phyloP scores from a whole-genome alignment of 257 asterid genomes.

The Fraxinus anomala region DNA sequence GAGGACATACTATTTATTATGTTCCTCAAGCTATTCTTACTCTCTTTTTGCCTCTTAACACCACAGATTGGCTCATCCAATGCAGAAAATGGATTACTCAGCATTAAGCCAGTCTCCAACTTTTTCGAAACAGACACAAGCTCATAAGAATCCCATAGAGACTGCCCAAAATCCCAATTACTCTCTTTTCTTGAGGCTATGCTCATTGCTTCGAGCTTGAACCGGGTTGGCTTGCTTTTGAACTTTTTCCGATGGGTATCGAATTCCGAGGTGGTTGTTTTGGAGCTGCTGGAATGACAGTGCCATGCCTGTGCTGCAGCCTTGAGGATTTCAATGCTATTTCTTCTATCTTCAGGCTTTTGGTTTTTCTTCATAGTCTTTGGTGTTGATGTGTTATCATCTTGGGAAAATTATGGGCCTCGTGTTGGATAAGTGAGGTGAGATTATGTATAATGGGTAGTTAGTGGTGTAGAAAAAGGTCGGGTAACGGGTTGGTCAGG shows the following conservation, averaged over 20 bases:
- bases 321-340: constrained; percentile 41
- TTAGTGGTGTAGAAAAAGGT: too few species aligned
- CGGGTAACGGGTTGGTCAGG: too few species aligned
- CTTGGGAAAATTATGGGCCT: background rate
- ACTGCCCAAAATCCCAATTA: constrained; percentile 48
- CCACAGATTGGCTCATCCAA: constrained; percentile 21
- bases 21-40: constrained; percentile 42
- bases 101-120: constrained; percentile 38
- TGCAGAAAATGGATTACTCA: constrained; percentile 25
- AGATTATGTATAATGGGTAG: too few species aligned
- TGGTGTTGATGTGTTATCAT: background rate
- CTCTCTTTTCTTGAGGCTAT: background rate
- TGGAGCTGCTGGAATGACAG: constrained; percentile 38
- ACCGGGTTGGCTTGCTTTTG: constrained; percentile 44
- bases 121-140: constrained; percentile 39
- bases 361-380: background rate
- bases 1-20: constrained; percentile 32
- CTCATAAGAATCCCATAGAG: constrained; percentile 54
- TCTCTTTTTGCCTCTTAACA: constrained; percentile 35
- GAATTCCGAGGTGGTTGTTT: constrained; percentile 31
- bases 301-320: constrained; percentile 61
- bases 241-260: constrained; percentile 36
- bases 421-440: too few species aligned
- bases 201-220: constrained; percentile 42
- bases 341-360: background rate